Evolutionary conservation across 2,329 filamentous ascomycete genomes (phyloP).

Genomic region (Chrysosporium queenslandicum): DNA sequence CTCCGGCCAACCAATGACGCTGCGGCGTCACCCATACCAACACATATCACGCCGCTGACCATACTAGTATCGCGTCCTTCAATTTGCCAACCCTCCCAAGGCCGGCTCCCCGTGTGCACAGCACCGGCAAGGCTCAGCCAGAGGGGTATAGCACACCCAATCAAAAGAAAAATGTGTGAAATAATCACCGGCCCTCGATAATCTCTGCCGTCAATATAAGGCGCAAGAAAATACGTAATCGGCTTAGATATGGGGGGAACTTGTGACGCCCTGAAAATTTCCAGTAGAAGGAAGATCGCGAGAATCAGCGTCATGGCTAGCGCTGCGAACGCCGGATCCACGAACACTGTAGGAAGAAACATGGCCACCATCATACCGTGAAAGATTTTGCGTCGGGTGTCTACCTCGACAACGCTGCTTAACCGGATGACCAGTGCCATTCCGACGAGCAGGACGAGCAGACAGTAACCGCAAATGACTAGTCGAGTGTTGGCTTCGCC

Average conservation of each 20-base stretch:
- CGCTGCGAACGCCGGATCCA: conserved; percentile 75
- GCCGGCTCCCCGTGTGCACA: conserved; percentile 45
- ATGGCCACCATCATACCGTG: conserved; percentile 98
- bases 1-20: conserved; percentile 81
- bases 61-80: conserved; percentile 68
- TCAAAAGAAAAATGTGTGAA: conserved; percentile 88
- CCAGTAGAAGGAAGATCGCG: conserved; percentile 75
- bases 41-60: conserved; percentile 85
- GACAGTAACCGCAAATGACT: conserved; percentile 63
- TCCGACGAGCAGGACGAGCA: conserved; percentile 57
- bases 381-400: conserved; percentile 92
- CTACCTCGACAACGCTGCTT: conserved; percentile 72
- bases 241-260: conserved; percentile 80
- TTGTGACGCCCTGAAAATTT: conserved; percentile 81
- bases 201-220: conserved; percentile 90
- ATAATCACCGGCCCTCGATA: conserved; percentile 89
- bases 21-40: conserved; percentile 89
- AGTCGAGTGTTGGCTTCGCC: conserved; percentile 77
- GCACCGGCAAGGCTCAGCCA: conserved; percentile 76
- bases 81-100: conserved; percentile 66
- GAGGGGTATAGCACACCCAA: conserved; percentile 87
- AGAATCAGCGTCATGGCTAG: conserved; percentile 72
- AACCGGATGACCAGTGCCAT: conserved; percentile 65
- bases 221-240: conserved; percentile 75
- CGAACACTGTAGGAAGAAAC: conserved; percentile 74